phyloP scores from a whole-genome alignment of 1,284 basidiomycete genomes.

The Schizophyllum commune region DNA sequence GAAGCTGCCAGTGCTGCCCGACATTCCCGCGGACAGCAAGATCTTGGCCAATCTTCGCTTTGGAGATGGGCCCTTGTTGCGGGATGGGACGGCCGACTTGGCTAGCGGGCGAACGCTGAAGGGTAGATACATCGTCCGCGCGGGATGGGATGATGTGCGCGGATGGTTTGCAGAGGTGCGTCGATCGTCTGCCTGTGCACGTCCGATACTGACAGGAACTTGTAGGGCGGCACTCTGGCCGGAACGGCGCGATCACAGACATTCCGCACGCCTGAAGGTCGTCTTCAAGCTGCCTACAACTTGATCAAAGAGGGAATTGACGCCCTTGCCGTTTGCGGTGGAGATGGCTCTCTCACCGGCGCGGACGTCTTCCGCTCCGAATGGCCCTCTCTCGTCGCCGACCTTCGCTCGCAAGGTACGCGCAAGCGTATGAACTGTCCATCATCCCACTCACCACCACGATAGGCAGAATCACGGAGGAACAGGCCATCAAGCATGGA shows the following conservation, averaged over 20 bases:
- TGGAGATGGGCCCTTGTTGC: slow-evolving; percentile 85
- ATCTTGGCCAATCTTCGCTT: slow-evolving; percentile 73
- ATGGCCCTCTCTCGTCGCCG: slow-evolving; percentile 81
- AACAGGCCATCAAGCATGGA: slow-evolving; percentile 62
- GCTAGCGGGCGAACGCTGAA: slow-evolving; percentile 66
- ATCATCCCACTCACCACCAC: slow-evolving; percentile 1
- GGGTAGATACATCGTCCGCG: slow-evolving; percentile 90
- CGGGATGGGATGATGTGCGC: slow-evolving; percentile 97
- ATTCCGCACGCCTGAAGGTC: slow-evolving; percentile 86
- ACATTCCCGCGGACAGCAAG: slow-evolving; percentile 17
- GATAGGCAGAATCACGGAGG: slow-evolving; percentile 65
- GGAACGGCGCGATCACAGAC: slow-evolving; percentile 88
- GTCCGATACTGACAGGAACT: background rate
- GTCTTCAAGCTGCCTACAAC: slow-evolving; percentile 82
- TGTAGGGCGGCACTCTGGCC: slow-evolving; percentile 89
- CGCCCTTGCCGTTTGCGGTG: slow-evolving; percentile 93
- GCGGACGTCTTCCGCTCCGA: slow-evolving; percentile 91
- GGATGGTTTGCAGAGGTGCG: slow-evolving; percentile 87
- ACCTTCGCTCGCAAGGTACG: slow-evolving; percentile 56
- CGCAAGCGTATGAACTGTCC: background rate
- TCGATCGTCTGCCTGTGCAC: slow-evolving; percentile 5
- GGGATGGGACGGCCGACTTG: slow-evolving; percentile 85
- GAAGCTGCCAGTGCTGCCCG: background rate
- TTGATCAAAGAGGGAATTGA: slow-evolving; percentile 95
- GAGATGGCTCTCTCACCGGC: slow-evolving; percentile 93